These are phyloP conservation scores for Coemansia sp. DNA, from an alignment of 192 early-diverging fungal genomes.

Conservation along the genomic window DNA sequence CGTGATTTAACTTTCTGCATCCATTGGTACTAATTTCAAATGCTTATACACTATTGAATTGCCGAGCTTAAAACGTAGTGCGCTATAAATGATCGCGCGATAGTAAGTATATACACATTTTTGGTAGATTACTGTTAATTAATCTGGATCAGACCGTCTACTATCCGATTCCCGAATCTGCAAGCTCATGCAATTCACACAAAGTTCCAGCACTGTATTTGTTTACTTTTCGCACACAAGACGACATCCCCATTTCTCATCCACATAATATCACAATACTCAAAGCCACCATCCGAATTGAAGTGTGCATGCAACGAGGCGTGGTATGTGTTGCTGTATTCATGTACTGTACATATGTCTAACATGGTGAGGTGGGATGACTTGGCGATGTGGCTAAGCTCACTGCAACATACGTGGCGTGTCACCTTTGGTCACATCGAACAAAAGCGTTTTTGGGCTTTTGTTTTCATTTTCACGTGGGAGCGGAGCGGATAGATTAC, in stretches of 20 bases:
- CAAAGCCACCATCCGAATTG: background rate
- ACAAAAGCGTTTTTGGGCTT: background rate
- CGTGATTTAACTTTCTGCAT: background rate
- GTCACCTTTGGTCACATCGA: background rate
- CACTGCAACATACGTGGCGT: background rate
- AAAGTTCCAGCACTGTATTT: slow-evolving; percentile 3
- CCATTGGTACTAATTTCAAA: background rate
- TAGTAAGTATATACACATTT: background rate
- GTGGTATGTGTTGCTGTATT: background rate
- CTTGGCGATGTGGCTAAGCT: background rate
- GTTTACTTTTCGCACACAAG: background rate
- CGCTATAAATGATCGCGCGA: no score
- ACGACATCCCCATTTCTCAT: background rate
- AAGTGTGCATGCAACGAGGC: background rate
- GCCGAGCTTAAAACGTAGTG: background rate
- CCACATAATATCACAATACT: background rate
- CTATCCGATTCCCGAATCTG: background rate
- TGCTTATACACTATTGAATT: background rate
- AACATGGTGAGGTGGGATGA: background rate
- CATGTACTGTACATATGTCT: background rate
- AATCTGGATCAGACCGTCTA: background rate
- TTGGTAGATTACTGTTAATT: background rate
- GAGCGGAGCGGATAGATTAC: background rate
- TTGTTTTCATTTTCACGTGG: background rate
- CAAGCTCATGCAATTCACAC: background rate